phyloP scores from a whole-genome alignment of 2,329 filamentous ascomycete species.

The Penicillium sp. region DNA sequence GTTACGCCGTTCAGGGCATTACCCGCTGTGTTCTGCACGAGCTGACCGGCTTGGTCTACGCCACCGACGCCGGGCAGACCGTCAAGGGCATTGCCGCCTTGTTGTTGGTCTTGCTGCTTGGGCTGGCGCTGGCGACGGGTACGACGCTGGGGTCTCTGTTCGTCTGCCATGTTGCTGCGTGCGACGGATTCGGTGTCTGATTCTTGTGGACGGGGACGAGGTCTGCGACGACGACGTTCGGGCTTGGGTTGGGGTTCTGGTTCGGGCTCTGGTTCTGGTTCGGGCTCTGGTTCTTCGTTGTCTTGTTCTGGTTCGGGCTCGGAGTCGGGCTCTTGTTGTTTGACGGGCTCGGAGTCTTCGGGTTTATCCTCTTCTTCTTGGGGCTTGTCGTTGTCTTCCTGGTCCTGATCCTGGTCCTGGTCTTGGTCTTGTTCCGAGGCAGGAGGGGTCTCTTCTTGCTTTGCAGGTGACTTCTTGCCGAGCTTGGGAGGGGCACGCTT shows the following conservation, averaged over 20 bases:
- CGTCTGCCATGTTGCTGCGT: conserved; percentile 48
- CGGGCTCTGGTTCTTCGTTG: conserved; percentile 19
- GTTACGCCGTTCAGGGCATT: conserved; percentile 46
- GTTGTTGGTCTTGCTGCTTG: conserved; percentile 49
- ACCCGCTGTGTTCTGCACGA: conserved; percentile 49
- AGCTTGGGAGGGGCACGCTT: conserved; percentile 31
- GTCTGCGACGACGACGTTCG: conserved; percentile 35
- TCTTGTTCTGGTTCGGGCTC: conserved; percentile 34
- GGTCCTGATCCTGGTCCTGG: conserved; percentile 6
- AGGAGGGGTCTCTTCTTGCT: conserved; percentile 28
- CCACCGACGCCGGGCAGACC: conserved; percentile 46
- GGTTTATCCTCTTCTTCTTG: conserved; percentile 10
- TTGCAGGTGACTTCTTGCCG: conserved; percentile 29
- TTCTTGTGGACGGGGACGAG: conserved; percentile 27
- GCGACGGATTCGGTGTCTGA: conserved; percentile 53
- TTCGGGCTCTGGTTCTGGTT: conserved; percentile 31
- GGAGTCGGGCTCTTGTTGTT: conserved; percentile 19
- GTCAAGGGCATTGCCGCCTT: conserved; percentile 40
- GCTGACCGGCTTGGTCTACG: conserved; percentile 56
- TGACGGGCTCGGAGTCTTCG: conserved; percentile 5
- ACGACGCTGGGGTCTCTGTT: conserved; percentile 34
- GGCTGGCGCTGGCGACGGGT: conserved; percentile 42
- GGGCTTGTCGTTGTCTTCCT: conserved; percentile 16
- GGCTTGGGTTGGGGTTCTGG: conserved; percentile 46
- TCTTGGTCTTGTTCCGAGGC: conserved; percentile 23